Evolutionary conservation across 352 stramenopile species (phyloP), one percentile per base, ranked within the genome.

Genomic region (Phytophthora cactorum): DNA sequence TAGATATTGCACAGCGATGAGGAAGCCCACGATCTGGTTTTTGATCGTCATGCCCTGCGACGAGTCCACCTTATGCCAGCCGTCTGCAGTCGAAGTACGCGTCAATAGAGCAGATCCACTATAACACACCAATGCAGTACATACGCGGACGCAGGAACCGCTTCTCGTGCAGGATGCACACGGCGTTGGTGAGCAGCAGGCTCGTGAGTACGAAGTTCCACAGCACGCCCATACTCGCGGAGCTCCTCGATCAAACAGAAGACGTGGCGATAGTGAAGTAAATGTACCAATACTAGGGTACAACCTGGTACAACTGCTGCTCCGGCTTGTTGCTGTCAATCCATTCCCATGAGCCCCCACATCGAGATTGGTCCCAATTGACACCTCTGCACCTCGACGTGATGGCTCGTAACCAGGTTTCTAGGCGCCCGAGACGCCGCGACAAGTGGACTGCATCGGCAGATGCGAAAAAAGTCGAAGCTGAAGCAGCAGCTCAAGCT

Each of bases 171-270:
- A 96, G 77, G 59, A 96, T 93, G 63, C 87, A 92, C 55, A 96
- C 81, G 32, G 86, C 86, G 70, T 96, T 96, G 6, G 88, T 91
- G 52, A 94, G 85, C 72, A 96, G 58, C 56, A 96, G 69, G 43
- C 87, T 95, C 70, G 89, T 88, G 34, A 95, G 84, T 69, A 96
- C 83, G 67, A 96, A 92, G 73, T 95, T 92, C 89, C 89, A 96
- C 57, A 96, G 72, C 50, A 93, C 86, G 52, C 88, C 84, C 88
- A 96, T 96, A 14, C 11, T 34, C 27, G 45, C 38, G 39, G 22
- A 32, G 15, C 31, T 44, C 12, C 38, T 41, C 15, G 22, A 49
- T 28, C 47, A 28, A 53, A 53, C 29, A 52, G 27, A 49, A 64
- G 32, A 68, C 59, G 52, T 63, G 44, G 46, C 65, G 36, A 43